Evolutionary conservation across 495 filamentous ascomycete genomes (phyloP), one percentile per base, ranked within the genome.

Genomic region (Lepidopterella palustris): DNA sequence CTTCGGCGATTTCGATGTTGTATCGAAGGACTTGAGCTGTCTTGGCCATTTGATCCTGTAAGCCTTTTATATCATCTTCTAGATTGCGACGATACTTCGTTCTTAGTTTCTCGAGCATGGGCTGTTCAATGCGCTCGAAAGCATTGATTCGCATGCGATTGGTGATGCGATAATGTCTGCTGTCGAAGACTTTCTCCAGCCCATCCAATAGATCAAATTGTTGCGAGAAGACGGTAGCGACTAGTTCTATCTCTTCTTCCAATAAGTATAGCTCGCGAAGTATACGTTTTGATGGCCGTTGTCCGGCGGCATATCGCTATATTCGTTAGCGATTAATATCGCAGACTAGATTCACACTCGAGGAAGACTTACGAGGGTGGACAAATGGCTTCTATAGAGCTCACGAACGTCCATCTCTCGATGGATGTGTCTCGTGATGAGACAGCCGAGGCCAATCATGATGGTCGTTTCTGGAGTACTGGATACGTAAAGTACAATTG

Each of bases 1-100:
- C 49, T 28, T 53, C 49, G 18, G 49, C 49, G 24, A 53, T 28
- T 28, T 53, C 49, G 24, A 53, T 23, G 24, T 53, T 53, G 25
- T 53, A 53, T 11, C 24, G 15, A 23, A 53, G 24, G 10, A 53
- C 49, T 25, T 53, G 49, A 23, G 49, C 25, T 9, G 49, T 28
- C 8, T 28, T 28, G 18, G n/a, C 4, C 4, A 23, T 28, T 39
- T 39, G 32, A 39, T 39, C 32, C 32, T 39, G 32, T 8, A 39
- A 15, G 8, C 15, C 8, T 39, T 39, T 39, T 6, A 39, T 39
- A 6, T 6, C 32, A 8, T 39, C 15, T 15, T 39, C 15, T 8
- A 15, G 6, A 39, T 39, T 15, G 32, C 32, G 15, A n/a, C n/a
- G n/a, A 39, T 39, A 39, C 6, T 6, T 15, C 32, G 32, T 15